A percentile compares a stretch with the other conserved stretches of the same genome.
These are phyloP conservation scores for Balansia obtecta DNA, from an alignment of 2,329 filamentous ascomycete genomes.

Conservation along the genomic window DNA sequence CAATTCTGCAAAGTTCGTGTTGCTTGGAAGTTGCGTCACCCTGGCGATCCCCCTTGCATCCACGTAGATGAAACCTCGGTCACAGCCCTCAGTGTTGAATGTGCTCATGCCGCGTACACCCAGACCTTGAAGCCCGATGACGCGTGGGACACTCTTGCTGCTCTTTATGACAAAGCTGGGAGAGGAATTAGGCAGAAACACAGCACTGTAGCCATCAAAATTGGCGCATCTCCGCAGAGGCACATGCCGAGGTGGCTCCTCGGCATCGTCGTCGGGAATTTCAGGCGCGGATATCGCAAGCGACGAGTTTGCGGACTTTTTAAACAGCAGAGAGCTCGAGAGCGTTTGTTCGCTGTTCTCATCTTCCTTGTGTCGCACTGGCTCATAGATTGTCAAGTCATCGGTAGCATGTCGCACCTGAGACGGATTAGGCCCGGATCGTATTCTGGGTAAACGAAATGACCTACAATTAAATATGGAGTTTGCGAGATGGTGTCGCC, in stretches of 20 bases:
- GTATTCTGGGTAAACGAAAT: neutral
- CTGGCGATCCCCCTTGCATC: conserved; percentile 61
- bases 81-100: conserved; percentile 66
- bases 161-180: conserved; percentile 77
- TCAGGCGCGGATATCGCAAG: conserved; percentile 47
- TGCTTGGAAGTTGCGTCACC: conserved; percentile 56
- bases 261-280: conserved; percentile 36
- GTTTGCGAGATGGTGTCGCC: conserved; percentile 59
- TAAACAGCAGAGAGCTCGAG: conserved; percentile 53
- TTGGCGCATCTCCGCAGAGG: conserved; percentile 48
- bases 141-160: conserved; percentile 60
- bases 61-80: conserved; percentile 72
- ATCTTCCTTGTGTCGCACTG: conserved; percentile 41
- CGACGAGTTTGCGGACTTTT: conserved; percentile 58
- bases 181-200: conserved; percentile 71
- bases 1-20: conserved; percentile 58
- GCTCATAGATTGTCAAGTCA: conserved; percentile 79
- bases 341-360: conserved; percentile 27
- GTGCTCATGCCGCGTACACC: conserved; percentile 59
- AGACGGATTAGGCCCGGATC: neutral
- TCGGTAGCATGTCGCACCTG: conserved; percentile 64
- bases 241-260: conserved; percentile 32
- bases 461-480: conserved; percentile 69
- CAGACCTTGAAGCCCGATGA: conserved; percentile 59
- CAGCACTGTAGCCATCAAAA: conserved; percentile 64